These are phyloP conservation scores for Rhipidocladum racemiflorum DNA, from an alignment of 176 grass and related monocot genomes.

Conservation along the genomic window DNA sequence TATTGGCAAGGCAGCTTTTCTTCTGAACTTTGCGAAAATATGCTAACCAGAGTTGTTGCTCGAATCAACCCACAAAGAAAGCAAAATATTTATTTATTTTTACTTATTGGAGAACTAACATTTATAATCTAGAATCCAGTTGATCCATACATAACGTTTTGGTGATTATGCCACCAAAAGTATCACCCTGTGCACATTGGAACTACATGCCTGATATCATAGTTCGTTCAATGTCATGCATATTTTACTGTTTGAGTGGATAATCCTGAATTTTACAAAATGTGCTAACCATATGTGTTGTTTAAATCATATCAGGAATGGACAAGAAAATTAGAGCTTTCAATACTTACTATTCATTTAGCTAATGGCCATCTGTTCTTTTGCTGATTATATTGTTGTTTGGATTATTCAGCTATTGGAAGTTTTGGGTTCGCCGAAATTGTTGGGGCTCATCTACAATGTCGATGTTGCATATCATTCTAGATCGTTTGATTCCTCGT, in stretches of 20 bases:
- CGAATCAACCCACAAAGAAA: background rate
- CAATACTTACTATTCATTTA: constrained; percentile 8
- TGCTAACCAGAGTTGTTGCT: background rate
- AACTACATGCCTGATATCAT: background rate
- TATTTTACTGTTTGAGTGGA: background rate
- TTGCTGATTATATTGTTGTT: constrained; percentile 10
- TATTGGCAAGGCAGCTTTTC: background rate
- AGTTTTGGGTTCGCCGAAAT: constrained; percentile 54
- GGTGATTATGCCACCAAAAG: background rate
- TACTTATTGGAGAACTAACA: background rate
- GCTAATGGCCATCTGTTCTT: background rate
- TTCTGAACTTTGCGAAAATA: background rate
- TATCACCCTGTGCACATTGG: background rate
- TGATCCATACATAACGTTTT: background rate
- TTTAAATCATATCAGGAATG: background rate
- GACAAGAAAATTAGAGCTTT: background rate
- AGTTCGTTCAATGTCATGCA: background rate
- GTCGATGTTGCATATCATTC: constrained; percentile 56
- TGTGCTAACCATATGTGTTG: background rate
- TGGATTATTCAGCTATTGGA: constrained; percentile 57
- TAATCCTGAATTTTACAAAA: background rate
- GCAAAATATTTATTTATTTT: background rate
- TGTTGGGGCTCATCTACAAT: constrained; percentile 53
- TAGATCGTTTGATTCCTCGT: constrained; percentile 25
- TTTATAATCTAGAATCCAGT: background rate